Evolutionary conservation across 495 filamentous ascomycete species (phyloP), one percentile per base, ranked within the genome.

Genomic region (Aspergillus kassunensis): DNA sequence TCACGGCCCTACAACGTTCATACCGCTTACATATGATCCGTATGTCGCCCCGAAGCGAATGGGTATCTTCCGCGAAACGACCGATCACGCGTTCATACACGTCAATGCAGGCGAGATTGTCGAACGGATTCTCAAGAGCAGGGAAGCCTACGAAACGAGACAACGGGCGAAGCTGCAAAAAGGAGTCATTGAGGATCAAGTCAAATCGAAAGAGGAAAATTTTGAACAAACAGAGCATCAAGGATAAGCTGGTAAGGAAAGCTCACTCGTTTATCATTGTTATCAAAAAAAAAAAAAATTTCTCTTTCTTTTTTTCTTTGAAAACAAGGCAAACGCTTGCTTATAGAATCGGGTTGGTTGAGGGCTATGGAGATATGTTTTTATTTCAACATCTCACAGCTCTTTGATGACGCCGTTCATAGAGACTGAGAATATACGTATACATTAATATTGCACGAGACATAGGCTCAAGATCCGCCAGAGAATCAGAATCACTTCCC

Each of bases 81-180:
- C 77, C 2, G 63, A 70, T 13, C 93, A 99, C 65, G 76, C 82
- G 15, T 97, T 88, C 66, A 79, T 86, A 56, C 77, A 89, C 53
- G 89, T 99, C 30, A 97, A 97, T 70, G 90, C 93, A 13, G 89
- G 84, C 4, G 84, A 91, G 56, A 99, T 99, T 60, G 91, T 97
- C 53, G 80, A 84, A 43, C 75, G 93, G 20, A 99, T 99, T 59
- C 67, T 97, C 69, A 87, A 83, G 62, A 89, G 86, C 57, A 75
- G 90, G 35, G 84, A 83, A 48, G 79, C 86, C 47, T 99, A 96
- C 61, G 91, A 96, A 71, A 93, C 87, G 51, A 77, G 93, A 47
- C 93, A 99, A 74, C 78, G 88, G 55, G 80, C 81, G 55, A 99
- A 97, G 72, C 83, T 89, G 15, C 78, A 86, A 54, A 99, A 97